Conservation (phyloP, 371 early-diverging fungal genomes). For the Syncephalastrum contaminatum region DNA sequence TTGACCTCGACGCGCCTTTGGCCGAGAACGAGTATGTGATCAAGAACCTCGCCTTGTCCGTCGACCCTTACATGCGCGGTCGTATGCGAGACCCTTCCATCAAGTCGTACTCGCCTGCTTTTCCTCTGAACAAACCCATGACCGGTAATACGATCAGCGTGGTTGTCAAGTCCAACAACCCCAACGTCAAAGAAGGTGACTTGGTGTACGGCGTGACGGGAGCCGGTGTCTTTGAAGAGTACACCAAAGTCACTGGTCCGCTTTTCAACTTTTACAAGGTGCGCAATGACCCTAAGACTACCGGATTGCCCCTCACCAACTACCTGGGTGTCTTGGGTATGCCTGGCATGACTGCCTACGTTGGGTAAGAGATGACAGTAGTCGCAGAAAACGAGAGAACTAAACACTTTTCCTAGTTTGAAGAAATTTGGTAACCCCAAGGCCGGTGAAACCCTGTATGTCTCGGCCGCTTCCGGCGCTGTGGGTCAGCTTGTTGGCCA, state of each 20-base stretch:
- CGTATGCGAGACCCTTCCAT: slow-evolving; percentile 52
- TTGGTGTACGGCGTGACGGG: slow-evolving; percentile 53
- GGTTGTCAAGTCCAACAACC: slow-evolving; percentile 56
- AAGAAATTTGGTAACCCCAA: slow-evolving; percentile 25
- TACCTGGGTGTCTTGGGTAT: slow-evolving; percentile 56
- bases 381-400: background rate
- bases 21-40: slow-evolving; percentile 55
- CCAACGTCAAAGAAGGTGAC: slow-evolving; percentile 57
- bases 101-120: slow-evolving; percentile 52
- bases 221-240: slow-evolving; percentile 47
- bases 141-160: slow-evolving; percentile 56
- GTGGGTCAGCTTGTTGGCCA: slow-evolving; percentile 63
- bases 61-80: slow-evolving; percentile 58
- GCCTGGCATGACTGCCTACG: slow-evolving; percentile 52
- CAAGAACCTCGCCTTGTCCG: slow-evolving; percentile 43
- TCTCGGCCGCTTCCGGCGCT: slow-evolving; percentile 55
- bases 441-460: slow-evolving; percentile 50
- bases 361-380: slow-evolving; percentile 16
- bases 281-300: slow-evolving; percentile 34
- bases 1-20: slow-evolving; percentile 44
- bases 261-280: slow-evolving; percentile 17
- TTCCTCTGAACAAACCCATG: slow-evolving; percentile 55
- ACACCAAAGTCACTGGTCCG: slow-evolving; percentile 25
- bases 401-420: slow-evolving; percentile 7
- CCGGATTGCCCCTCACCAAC: slow-evolving; percentile 41